Base-by-base conservation (phyloP, 352 stramenopile species). In the Globisporangium parvum region DNA sequence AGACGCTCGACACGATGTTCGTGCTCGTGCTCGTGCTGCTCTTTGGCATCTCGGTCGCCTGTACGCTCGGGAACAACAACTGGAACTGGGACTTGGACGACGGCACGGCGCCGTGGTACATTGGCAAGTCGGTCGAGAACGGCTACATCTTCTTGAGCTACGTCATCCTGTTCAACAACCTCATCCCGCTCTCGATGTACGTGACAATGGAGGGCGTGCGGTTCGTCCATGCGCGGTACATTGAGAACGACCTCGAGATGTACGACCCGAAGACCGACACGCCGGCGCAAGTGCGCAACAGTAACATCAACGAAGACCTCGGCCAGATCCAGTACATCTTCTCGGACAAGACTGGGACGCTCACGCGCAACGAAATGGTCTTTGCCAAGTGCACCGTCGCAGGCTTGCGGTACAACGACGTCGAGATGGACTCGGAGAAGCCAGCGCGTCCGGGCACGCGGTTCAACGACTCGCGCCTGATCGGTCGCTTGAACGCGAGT, bases 331-430 rank as follows among this genome's bases (percentile, higher is more conserved):
- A 95, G 28, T 98, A 99, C 62, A 92, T 99, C 6, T 99, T 99
- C 69, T 98, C 87, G 2, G 97, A 99, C 73, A 99, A 99, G 64
- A 99, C 97, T 1, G 97, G 97, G n/a, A 99, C 97, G 18, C 74
- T 99, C 5, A 99, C 97, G 1, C 97, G 95, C 67, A 99, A 99
- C 71, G 79, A 98, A 6, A 99, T 99, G 97, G 86, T 98, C 64
- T 98, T 98, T 50, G 73, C 91, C 26, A 96, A 96, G 55, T 97
- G 92, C 58, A 93, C 87, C 1, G 91, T 98, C 51, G 88, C 77
- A 8, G 93, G 93, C 15, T 57, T 75, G 4, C 48, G 87, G 28
- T 98, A 98, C 71, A 96, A 95, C 54, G 83, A 95, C 61, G 69
- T 92, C n/a, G 75, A 91, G 21, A 67, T 78, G 31, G 74, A 91